These are phyloP conservation scores for Pelargonium australe DNA, from an alignment of 441 rosid genomes.

Conservation along the genomic window DNA sequence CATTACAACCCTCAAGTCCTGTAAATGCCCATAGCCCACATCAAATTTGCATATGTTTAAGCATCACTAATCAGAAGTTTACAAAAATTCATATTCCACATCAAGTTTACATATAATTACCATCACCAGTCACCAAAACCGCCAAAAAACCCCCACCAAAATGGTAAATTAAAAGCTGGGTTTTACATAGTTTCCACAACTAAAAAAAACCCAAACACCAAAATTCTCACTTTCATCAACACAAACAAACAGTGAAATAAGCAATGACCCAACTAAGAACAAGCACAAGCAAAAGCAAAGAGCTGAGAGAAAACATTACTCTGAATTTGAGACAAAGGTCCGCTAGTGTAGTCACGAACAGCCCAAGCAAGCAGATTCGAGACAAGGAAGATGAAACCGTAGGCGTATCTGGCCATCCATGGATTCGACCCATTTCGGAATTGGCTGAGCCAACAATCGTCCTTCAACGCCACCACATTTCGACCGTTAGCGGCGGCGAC, in stretches of 20 bases:
- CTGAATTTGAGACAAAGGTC: conserved; percentile 50
- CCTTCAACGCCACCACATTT: conserved; percentile 30
- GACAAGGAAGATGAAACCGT: conserved; percentile 66
- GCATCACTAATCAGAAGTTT: background rate
- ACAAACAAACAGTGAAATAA: background rate
- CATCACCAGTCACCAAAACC: background rate
- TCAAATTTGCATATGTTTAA: conserved; percentile 6
- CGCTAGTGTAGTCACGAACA: conserved; percentile 67
- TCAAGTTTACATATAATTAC: background rate
- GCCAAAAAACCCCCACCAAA: background rate
- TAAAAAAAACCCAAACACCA: background rate
- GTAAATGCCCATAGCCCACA: background rate
- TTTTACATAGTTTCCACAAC: background rate
- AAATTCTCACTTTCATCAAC: too few species aligned
- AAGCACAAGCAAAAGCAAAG: background rate
- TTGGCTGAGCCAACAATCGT: conserved; percentile 65
- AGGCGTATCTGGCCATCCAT: conserved; percentile 92
- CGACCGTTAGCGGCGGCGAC: conserved; percentile 22
- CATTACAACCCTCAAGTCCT: conserved; percentile 39
- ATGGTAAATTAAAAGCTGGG: background rate
- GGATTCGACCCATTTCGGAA: conserved; percentile 78
- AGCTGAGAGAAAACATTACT: conserved; percentile 39
- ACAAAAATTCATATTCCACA: background rate
- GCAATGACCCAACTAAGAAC: background rate
- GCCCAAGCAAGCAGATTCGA: conserved; percentile 89